These are phyloP conservation scores for Berberis vulgaris DNA, from an alignment of 164 flowering plant genomes.

Conservation along the genomic window DNA sequence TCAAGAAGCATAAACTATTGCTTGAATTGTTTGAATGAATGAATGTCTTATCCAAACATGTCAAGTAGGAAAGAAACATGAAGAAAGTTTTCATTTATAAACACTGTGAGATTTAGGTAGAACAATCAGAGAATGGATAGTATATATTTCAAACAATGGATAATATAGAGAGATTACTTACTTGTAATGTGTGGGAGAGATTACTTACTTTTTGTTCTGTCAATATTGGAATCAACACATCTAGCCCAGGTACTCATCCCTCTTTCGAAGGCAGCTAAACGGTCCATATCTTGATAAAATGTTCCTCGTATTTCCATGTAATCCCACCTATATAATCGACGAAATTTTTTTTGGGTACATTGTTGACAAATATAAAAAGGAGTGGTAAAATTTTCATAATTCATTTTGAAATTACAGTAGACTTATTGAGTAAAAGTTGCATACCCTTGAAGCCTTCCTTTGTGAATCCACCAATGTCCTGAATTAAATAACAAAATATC, in stretches of 20 bases:
- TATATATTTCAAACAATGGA: neutral
- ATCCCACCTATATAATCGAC: slow-evolving; percentile 56
- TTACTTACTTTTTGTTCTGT: slow-evolving; percentile 43
- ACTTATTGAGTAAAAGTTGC: slow-evolving; percentile 2
- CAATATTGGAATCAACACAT: slow-evolving; percentile 68
- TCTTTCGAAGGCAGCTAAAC: slow-evolving; percentile 52
- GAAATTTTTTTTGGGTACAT: neutral
- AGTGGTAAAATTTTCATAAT: too few relatives aligned
- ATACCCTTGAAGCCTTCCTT: slow-evolving; percentile 42
- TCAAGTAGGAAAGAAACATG: too few relatives aligned
- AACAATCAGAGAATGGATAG: neutral
- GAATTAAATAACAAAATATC: slow-evolving; percentile 57
- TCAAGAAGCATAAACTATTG: too few relatives aligned
- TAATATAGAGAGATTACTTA: slow-evolving; percentile 10
- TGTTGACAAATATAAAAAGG: neutral
- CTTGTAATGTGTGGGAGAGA: slow-evolving; percentile 89
- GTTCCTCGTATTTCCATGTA: slow-evolving; percentile 54
- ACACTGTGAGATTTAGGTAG: too few relatives aligned
- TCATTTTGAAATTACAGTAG: neutral
- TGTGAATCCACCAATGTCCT: slow-evolving; percentile 73
- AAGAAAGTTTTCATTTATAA: too few relatives aligned
- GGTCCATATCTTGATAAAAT: slow-evolving; percentile 66
- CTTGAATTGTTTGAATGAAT: too few relatives aligned
- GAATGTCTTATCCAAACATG: too few relatives aligned
- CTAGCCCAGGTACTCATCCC: slow-evolving; percentile 77